Percentiles rank a stretch among this genome's conserved stretches.
Evolutionary conservation across 2,329 filamentous ascomycete species (phyloP).

Genomic region (Parascedosporium putredinis): DNA sequence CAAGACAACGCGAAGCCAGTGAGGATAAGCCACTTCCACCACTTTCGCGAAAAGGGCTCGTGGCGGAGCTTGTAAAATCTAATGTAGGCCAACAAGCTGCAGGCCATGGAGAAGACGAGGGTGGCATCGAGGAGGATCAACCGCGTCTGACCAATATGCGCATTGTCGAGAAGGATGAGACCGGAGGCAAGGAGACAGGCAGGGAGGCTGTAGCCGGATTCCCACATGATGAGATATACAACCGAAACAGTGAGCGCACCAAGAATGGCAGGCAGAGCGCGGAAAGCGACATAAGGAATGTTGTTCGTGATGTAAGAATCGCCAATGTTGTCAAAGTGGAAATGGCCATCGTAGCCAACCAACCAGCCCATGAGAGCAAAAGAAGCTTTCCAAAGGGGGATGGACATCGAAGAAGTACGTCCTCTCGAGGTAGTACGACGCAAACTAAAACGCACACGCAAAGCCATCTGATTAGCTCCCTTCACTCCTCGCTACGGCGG

Average conservation of each 20-base stretch:
- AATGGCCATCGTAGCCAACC: conserved; percentile 91
- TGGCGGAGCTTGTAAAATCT: conserved; percentile 96
- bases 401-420: conserved; percentile 99
- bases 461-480: neutral
- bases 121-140: conserved; percentile 92
- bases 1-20: conserved; percentile 93
- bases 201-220: conserved; percentile 92
- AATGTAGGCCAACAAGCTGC: conserved; percentile 87
- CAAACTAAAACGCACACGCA: conserved; percentile 39
- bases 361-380: conserved; percentile 97
- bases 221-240: conserved; percentile 98
- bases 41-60: conserved; percentile 81
- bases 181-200: conserved; percentile 80
- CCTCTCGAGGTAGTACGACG: conserved; percentile 78
- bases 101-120: conserved; percentile 89
- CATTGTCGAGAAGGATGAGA: conserved; percentile 90
- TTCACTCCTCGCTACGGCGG: neutral
- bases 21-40: conserved; percentile 98
- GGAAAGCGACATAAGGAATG: conserved; percentile 93
- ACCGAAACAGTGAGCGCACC: conserved; percentile 91
- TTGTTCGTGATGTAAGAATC: conserved; percentile 97
- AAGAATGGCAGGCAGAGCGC: conserved; percentile 82
- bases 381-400: conserved; percentile 93
- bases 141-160: conserved; percentile 91
- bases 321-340: conserved; percentile 98